These are phyloP conservation scores for Dendrobium catenatum DNA, from an alignment of 106 monocot species.

Conservation along the genomic window DNA sequence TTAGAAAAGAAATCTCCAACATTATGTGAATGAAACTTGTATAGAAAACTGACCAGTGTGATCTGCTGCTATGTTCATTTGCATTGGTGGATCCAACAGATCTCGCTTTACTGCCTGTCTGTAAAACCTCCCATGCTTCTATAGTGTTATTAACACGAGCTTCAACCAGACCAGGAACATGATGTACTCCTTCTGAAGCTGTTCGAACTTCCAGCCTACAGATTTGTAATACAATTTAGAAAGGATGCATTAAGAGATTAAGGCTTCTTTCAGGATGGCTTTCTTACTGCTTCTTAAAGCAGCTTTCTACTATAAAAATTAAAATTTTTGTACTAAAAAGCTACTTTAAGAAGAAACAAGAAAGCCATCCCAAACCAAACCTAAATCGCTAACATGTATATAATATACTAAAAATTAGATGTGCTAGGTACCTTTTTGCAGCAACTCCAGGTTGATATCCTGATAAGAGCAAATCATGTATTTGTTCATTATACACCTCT, in stretches of 20 bases:
- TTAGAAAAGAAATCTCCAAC: neutral
- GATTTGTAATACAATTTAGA: neutral
- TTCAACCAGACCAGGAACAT: slow-evolving; percentile 83
- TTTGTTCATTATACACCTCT: slow-evolving; percentile 95
- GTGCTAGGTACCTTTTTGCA: slow-evolving; percentile 37
- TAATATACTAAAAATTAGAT: neutral
- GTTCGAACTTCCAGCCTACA: slow-evolving; percentile 69
- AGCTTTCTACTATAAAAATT: no score
- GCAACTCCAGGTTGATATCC: slow-evolving; percentile 47
- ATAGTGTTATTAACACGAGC: slow-evolving; percentile 64
- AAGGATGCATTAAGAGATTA: no score
- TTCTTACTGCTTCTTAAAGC: no score
- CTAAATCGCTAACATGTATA: neutral
- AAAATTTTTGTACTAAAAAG: no score
- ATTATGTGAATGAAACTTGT: neutral
- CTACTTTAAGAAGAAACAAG: no score
- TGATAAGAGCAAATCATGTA: slow-evolving; percentile 61
- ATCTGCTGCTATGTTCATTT: slow-evolving; percentile 93
- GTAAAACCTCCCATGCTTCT: slow-evolving; percentile 80
- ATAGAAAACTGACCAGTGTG: slow-evolving; percentile 56
- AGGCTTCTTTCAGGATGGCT: no score
- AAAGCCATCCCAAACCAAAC: no score
- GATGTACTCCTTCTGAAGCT: slow-evolving; percentile 71
- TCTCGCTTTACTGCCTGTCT: slow-evolving; percentile 83
- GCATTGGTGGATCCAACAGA: slow-evolving; percentile 77